Evolutionary conservation across 2,329 filamentous ascomycete genomes (phyloP), one percentile per base, ranked within the genome.

Genomic region (Pyrenophora tritici-repentis): DNA sequence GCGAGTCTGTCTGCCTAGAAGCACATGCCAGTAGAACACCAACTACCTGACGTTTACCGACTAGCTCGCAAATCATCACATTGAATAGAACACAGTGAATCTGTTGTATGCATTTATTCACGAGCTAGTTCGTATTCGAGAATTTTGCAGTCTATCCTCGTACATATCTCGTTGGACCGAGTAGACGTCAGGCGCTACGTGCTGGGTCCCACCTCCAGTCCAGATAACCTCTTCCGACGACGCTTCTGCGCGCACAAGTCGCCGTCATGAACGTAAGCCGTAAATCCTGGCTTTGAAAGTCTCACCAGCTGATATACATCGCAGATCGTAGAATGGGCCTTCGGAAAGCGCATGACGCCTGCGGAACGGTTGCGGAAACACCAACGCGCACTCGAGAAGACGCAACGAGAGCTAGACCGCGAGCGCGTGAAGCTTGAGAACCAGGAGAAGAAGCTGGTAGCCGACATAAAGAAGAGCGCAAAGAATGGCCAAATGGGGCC

Each of bases 401-500:
- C 94, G 9, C 94, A 97, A 70, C 87, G 94, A 63, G 94, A 99
- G 75, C 84, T 99, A 45, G 94, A 99, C 71, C 88, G 96, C 58
- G 93, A 97, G 74, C 85, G 94, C 50, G 87, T 92, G 59, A 99
- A 99, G 79, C 82, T 99, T 26, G 94, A 99, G 79, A 96, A 96
- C 71, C 94, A 99, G 74, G 94, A 99, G 80, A 97, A 97, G 85
- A 96, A 96, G 69, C 82, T 99, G 46, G 88, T 97, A 46, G 83
- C 87, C 59, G 93, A 97, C 71, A 99, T 99, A 79, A 97, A 96
- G 81, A 95, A 96, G 79, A 96, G 90, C 68, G 94, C 94, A 47
- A 96, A 99, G 79, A 96, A 94, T 80, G 91, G 91, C 4, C 93
- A 99, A 78, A 94, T 97, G 84, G 93, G 92, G n/a, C 92, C 94